Base-by-base conservation (phyloP, 345 rosid species). In the Laguncularia racemosa region DNA sequence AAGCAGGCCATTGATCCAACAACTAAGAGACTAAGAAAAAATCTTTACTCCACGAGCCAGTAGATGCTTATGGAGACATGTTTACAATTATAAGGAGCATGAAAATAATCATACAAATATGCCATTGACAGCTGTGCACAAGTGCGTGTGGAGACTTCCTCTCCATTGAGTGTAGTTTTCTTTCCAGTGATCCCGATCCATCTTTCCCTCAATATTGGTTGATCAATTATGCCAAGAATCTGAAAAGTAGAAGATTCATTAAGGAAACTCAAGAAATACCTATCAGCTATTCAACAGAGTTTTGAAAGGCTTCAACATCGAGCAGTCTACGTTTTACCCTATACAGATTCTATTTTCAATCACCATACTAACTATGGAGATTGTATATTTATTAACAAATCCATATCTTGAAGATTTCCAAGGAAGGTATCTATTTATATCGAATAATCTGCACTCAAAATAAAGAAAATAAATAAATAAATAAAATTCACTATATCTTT, bases 221-320 rank as follows among this genome's bases (percentile, higher is more conserved):
- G 99, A 73, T 89, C 84, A 64, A 93, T 85, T 53, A 89, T 58
- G 62, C 99, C 97, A 59, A 93, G 88, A 75, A 93, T 84, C 99
- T 89, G 73, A 56, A 55, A 63, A 60, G 50, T 16, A 16, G 20
- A 46, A n/a, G 60, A 50, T 44, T 20, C 16, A 51, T 26, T 33
- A 33, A 33, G 40, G 40, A 33, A 33, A 33, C 40, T 7, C 7
- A 33, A 33, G 11, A 9, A 33, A 1, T 33, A 33, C 40, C 9
- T 7, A 1, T 23, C n/a, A n/a, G n/a, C n/a, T n/a, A n/a, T n/a
- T n/a, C n/a, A n/a, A n/a, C n/a, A n/a, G n/a, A n/a, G n/a, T n/a
- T n/a, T n/a, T 33, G 40, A 33, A 33, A 4, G 40, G 40, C 40
- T 33, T 33, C 40, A 26, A 26, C 28, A 33, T 33, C 40, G 7